Evolutionary conservation across 495 filamentous ascomycete genomes (phyloP).

Genomic region (Hypoxylon cercidicola): DNA sequence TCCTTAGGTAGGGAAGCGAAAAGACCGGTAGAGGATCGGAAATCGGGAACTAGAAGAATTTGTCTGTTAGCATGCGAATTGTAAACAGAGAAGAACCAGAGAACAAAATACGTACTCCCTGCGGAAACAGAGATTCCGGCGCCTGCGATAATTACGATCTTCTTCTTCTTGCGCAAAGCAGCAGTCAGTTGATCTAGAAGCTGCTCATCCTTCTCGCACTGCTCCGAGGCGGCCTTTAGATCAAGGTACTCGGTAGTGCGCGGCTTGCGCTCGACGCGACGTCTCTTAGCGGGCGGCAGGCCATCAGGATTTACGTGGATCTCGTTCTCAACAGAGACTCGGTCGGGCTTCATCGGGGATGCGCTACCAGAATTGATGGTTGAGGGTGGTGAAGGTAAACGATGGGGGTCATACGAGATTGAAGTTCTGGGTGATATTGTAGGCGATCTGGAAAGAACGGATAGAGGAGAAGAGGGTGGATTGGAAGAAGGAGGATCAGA

Average conservation of each 20-base stretch:
- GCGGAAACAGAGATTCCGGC: conserved; percentile 97
- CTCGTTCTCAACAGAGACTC: conserved; percentile 45
- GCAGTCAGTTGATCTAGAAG: conserved; percentile 75
- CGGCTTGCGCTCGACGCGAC: conserved; percentile 73
- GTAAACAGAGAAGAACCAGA: neutral
- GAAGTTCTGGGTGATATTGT: conserved; percentile 49
- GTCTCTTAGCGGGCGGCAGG: conserved; percentile 76
- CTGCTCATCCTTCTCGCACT: conserved; percentile 55
- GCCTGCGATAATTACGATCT: conserved; percentile 96
- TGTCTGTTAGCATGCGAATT: conserved; percentile 38
- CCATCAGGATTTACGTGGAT: conserved; percentile 68
- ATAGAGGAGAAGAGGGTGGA: conserved; percentile 61
- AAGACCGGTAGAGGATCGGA: conserved; percentile 87
- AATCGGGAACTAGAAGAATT: conserved; percentile 81
- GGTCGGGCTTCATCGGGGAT: conserved; percentile 54
- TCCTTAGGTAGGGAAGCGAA: conserved; percentile 85
- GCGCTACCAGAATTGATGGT: conserved; percentile 55
- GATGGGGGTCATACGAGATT: conserved; percentile 29
- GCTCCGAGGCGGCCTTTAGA: conserved; percentile 61
- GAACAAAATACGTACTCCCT: conserved; percentile 74
- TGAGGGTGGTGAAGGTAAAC: conserved; percentile 58
- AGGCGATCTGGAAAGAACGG: conserved; percentile 64
- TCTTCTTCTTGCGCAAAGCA: conserved; percentile 85
- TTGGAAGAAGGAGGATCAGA: conserved; percentile 48
- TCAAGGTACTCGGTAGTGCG: conserved; percentile 82